Evolutionary conservation across 2,329 filamentous ascomycete species (phyloP).

Genomic region (Cadophora gregata): DNA sequence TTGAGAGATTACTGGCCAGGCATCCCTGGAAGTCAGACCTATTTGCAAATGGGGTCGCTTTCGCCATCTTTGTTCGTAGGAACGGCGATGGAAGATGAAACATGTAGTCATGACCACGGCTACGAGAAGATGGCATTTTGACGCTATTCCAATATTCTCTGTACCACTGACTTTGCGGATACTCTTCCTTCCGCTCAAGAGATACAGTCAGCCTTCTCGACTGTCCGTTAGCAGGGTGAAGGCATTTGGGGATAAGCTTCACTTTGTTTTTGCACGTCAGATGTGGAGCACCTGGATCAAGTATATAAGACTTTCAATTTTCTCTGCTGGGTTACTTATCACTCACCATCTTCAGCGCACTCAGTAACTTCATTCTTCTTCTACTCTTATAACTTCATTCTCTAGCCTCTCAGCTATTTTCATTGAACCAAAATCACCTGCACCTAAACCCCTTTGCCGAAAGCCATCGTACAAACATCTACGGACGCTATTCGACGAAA

Average conservation of each 20-base stretch:
- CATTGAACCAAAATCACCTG: too few relatives aligned
- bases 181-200: neutral
- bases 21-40: neutral
- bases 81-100: neutral
- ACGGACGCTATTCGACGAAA: neutral
- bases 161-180: neutral
- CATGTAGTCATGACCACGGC: neutral
- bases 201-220: neutral
- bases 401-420: too few relatives aligned
- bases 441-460: neutral
- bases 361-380: neutral
- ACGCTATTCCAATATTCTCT: neutral
- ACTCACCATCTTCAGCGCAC: neutral
- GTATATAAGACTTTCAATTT: neutral
- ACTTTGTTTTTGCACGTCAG: neutral
- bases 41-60: neutral
- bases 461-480: too few relatives aligned
- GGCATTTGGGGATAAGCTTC: neutral
- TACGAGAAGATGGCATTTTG: neutral
- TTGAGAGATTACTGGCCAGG: neutral
- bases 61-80: neutral
- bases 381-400: too few relatives aligned
- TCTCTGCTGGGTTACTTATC: neutral
- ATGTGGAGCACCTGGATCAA: neutral
- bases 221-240: neutral